phyloP scores from a whole-genome alignment of 257 asterid genomes.

The Solanum corneliomulleri region DNA sequence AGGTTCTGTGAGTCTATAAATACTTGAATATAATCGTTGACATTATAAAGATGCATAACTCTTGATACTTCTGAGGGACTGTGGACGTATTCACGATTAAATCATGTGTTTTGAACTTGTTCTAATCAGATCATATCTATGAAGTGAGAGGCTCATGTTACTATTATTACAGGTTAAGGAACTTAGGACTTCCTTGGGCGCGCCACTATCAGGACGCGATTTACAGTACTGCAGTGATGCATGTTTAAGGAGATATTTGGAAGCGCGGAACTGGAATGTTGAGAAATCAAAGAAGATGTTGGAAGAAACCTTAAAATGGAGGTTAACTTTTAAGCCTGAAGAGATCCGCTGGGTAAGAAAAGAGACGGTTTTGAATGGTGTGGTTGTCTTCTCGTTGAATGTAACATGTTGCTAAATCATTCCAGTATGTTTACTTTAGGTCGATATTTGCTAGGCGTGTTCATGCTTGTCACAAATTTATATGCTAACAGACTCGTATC shows the following conservation, averaged over 20 bases:
- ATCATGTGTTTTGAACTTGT: neutral
- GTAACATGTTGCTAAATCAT: neutral
- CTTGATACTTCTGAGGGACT: neutral
- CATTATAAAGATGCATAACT: neutral
- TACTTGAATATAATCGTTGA: neutral
- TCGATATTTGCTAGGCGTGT: neutral
- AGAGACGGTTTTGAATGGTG: neutral
- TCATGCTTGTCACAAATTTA: neutral
- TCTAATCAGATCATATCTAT: neutral
- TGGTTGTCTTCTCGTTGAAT: neutral
- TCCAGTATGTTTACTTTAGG: neutral
- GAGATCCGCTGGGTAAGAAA: constrained; percentile 90
- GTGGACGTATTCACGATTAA: neutral
- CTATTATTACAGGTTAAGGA: constrained; percentile 47
- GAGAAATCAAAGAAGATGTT: constrained; percentile 87
- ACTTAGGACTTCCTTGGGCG: constrained; percentile 51
- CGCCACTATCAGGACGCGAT: constrained; percentile 56
- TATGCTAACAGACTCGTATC: neutral
- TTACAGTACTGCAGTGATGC: constrained; percentile 65
- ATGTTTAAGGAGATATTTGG: constrained; percentile 76
- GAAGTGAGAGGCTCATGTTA: neutral
- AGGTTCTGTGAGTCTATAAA: neutral
- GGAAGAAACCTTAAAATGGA: constrained; percentile 88
- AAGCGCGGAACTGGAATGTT: constrained; percentile 76
- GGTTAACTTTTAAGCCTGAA: constrained; percentile 76